Percentiles rank a stretch among this genome's conserved stretches.
phyloP scores from a whole-genome alignment of 2,329 filamentous ascomycete species.

The Epichloe festucae region DNA sequence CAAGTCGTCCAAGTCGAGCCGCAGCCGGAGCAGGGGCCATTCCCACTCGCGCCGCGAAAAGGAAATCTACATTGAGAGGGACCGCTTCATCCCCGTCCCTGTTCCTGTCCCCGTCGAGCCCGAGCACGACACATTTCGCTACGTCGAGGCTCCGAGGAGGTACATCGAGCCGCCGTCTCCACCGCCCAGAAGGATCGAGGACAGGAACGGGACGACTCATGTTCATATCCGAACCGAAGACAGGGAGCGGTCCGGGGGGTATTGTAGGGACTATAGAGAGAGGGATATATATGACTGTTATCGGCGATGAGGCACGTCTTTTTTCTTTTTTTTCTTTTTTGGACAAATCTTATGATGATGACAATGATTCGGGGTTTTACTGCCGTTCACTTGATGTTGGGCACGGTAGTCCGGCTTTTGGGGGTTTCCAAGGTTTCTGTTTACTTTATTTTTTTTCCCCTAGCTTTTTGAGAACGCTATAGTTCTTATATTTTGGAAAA shows the following conservation, averaged over 20 bases:
- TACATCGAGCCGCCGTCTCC: constrained; percentile 15
- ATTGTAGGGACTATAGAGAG: constrained; percentile 12
- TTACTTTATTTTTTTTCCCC: too few species aligned
- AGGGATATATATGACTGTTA: constrained; percentile 1
- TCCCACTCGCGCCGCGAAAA: constrained; percentile 21
- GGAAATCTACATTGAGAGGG: constrained; percentile 40
- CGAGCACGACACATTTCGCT: constrained; percentile 36
- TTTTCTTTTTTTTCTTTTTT: neutral
- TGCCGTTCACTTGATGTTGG: too few species aligned
- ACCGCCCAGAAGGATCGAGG: constrained; percentile 20
- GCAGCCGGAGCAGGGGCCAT: constrained; percentile 12
- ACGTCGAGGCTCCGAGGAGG: constrained; percentile 35
- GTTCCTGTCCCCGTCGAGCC: constrained; percentile 30
- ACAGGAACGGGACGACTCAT: constrained; percentile 9
- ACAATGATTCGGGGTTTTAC: neutral
- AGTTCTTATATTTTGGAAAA: too few species aligned
- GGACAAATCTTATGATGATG: neutral
- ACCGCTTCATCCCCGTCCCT: constrained; percentile 31
- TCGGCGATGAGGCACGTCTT: neutral
- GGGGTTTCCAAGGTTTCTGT: too few species aligned
- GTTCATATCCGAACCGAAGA: constrained; percentile 21
- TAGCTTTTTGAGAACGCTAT: too few species aligned
- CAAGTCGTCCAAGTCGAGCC: constrained; percentile 13
- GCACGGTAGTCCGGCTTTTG: too few species aligned
- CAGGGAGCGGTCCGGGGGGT: constrained; percentile 18